phyloP scores from a whole-genome alignment of 2,329 filamentous ascomycete species.

The Scleromitrula shiraiana region DNA sequence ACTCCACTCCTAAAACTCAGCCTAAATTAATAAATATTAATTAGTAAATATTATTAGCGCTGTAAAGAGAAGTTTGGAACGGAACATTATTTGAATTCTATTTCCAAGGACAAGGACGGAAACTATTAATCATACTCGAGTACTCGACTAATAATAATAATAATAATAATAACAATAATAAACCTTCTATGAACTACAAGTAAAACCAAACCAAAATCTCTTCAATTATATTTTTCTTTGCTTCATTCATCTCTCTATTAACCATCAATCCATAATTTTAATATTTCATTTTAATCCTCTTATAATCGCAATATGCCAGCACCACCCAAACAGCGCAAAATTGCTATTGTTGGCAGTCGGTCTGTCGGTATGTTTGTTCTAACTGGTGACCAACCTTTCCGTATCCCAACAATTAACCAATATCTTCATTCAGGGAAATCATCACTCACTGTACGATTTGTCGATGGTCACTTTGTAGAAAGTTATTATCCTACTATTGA shows the following conservation, averaged over 20 bases:
- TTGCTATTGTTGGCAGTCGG: constrained; percentile 90
- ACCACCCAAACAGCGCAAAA: constrained; percentile 74
- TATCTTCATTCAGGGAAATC: constrained; percentile 67
- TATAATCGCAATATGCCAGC: constrained; percentile 19
- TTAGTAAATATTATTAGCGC: no score
- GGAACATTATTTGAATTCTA: no score
- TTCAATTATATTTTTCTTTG: background rate
- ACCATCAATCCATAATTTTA: background rate
- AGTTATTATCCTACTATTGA: constrained; percentile 99
- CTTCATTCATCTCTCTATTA: background rate
- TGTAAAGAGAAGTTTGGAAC: no score
- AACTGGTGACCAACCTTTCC: constrained; percentile 7
- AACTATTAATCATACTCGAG: no score
- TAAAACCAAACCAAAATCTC: no score
- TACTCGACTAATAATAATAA: no score
- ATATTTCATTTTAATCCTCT: background rate
- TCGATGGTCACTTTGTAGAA: constrained; percentile 97
- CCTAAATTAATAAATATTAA: no score
- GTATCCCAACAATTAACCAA: background rate
- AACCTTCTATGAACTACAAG: no score
- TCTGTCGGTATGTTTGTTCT: constrained; percentile 64
- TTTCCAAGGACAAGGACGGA: no score
- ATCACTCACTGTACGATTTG: constrained; percentile 91
- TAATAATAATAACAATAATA: no score
- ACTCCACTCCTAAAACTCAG: no score